Percentiles rank a stretch among this genome's conserved stretches.
These are phyloP conservation scores for Pichia sp. DNA, from an alignment of 1,139 yeast genomes.

Conservation along the genomic window DNA sequence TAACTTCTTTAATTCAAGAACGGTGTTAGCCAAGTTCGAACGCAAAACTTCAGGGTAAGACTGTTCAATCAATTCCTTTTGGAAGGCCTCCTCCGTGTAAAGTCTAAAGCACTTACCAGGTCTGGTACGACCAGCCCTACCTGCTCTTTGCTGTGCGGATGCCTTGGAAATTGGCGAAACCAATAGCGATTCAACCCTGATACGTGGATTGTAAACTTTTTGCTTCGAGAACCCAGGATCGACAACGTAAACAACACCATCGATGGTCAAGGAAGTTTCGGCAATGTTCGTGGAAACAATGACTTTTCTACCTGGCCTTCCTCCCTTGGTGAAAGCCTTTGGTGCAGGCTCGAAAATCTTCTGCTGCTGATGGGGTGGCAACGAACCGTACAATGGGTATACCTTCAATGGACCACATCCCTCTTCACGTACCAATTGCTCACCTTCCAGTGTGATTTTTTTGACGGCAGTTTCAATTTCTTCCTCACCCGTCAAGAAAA, in stretches of 20 bases:
- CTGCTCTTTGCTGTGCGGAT: conserved; percentile 96
- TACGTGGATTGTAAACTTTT: conserved; percentile 93
- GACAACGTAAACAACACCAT: conserved; percentile 94
- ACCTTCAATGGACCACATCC: conserved; percentile 85
- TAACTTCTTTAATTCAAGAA: conserved; percentile 83
- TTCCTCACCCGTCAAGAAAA: conserved; percentile 95
- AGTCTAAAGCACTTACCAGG: conserved; percentile 97
- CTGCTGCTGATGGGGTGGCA: conserved; percentile 95
- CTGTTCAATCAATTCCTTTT: conserved; percentile 89
- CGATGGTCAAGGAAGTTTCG: conserved; percentile 95
- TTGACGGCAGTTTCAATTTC: conserved; percentile 97
- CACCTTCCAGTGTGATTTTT: conserved; percentile 81
- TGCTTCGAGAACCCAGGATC: conserved; percentile 98
- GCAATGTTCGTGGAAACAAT: conserved; percentile 96
- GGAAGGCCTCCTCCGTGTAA: conserved; percentile 94
- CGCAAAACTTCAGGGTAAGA: conserved; percentile 93
- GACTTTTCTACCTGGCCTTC: conserved; percentile 89
- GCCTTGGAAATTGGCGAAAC: conserved; percentile 98
- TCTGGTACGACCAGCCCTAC: conserved; percentile 99
- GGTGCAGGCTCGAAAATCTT: conserved; percentile 91
- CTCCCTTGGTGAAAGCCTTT: conserved; percentile 52
- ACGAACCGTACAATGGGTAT: conserved; percentile 90
- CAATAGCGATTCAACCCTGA: conserved; percentile 87
- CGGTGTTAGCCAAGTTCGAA: conserved; percentile 87
- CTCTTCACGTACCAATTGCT: conserved; percentile 81